Conservation (phyloP, 331 rosid species). For the Erythrophleum ivorense region DNA sequence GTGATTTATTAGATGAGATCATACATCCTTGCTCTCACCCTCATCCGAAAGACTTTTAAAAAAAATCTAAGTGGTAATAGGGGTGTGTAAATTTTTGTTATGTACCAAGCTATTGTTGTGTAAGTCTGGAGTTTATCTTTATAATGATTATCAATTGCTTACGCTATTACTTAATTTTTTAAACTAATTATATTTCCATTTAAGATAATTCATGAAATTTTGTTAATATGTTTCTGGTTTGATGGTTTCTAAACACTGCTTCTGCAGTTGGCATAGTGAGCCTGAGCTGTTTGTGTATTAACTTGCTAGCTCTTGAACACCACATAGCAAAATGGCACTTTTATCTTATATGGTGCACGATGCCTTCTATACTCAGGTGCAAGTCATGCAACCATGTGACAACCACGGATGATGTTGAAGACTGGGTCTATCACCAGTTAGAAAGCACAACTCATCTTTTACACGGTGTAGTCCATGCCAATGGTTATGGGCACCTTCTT, state of each 20-base stretch:
- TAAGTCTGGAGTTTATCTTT: not conserved
- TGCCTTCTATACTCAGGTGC: constrained; percentile 65
- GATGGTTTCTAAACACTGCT: not conserved
- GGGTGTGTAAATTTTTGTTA: not conserved
- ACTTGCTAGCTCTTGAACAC: not conserved
- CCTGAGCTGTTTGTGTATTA: not conserved
- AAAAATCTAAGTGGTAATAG: not conserved
- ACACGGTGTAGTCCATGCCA: constrained; percentile 93
- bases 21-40: not conserved
- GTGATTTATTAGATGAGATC: not conserved
- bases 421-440: constrained; percentile 90
- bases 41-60: not conserved
- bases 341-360: constrained; percentile 33
- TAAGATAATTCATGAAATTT: too few species aligned
- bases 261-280: not conserved
- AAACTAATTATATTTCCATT: not conserved
- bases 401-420: constrained; percentile 88
- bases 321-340: not conserved
- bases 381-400: constrained; percentile 95
- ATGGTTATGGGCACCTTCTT: constrained; percentile 98
- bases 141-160: not conserved
- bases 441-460: constrained; percentile 92
- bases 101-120: not conserved
- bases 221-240: not conserved
- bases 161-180: not conserved